These are phyloP conservation scores for Coemansia furcata DNA, from an alignment of 192 early-diverging fungal species.

Conservation along the genomic window DNA sequence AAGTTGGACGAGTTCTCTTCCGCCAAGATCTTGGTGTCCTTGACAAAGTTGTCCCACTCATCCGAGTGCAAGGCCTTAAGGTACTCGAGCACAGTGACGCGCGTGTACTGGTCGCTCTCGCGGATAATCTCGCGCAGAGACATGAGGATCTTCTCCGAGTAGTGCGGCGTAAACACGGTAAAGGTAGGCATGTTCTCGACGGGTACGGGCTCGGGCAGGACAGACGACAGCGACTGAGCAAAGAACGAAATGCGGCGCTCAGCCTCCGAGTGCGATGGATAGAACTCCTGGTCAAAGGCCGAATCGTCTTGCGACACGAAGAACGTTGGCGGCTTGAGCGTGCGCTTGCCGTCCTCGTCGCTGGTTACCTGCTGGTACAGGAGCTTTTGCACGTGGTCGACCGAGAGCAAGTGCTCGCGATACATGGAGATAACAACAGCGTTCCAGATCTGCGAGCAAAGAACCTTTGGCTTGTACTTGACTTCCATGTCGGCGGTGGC, in stretches of 20 bases:
- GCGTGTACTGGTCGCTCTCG: constrained; percentile 76
- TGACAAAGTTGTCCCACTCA: constrained; percentile 91
- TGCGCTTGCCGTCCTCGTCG: constrained; percentile 64
- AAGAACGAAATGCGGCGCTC: constrained; percentile 84
- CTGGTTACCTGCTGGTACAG: constrained; percentile 71
- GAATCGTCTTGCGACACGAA: constrained; percentile 77
- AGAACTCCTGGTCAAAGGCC: constrained; percentile 69
- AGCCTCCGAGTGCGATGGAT: constrained; percentile 72
- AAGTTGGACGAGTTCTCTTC: constrained; percentile 63
- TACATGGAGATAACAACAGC: constrained; percentile 83
- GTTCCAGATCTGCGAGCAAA: constrained; percentile 84
- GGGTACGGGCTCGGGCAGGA: constrained; percentile 74
- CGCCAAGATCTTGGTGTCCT: constrained; percentile 77
- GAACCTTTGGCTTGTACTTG: constrained; percentile 74
- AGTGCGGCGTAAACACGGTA: constrained; percentile 81
- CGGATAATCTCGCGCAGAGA: constrained; percentile 80
- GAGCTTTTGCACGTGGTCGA: constrained; percentile 71
- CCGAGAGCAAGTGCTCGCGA: constrained; percentile 71
- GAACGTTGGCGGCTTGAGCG: constrained; percentile 69
- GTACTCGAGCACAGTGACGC: constrained; percentile 80
- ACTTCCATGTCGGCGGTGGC: constrained; percentile 70
- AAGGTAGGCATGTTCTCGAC: constrained; percentile 85
- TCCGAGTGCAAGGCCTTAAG: constrained; percentile 72
- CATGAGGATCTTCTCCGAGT: constrained; percentile 81
- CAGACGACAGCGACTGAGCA: constrained; percentile 79